phyloP scores from a whole-genome alignment of 2,329 filamentous ascomycete genomes.

The Penicillium sp. region DNA sequence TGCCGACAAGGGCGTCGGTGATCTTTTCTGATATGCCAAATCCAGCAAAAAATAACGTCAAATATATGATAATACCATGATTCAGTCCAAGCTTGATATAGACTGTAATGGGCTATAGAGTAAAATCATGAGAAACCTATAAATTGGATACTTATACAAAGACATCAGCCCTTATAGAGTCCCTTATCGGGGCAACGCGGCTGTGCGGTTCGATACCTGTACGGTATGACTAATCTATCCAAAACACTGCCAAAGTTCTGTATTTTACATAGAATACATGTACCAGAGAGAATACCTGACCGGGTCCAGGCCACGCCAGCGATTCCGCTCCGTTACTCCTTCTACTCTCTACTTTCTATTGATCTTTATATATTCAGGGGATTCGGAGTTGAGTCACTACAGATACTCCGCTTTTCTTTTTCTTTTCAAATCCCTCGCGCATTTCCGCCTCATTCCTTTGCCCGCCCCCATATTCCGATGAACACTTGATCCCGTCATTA shows the following conservation, averaged over 20 bases:
- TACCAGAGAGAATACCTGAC: conserved; percentile 2
- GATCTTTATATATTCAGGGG: background rate
- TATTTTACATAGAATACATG: conserved; percentile 1
- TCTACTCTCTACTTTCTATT: background rate
- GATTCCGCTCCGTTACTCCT: conserved; percentile 11
- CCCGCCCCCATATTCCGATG: background rate
- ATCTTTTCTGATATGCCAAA: conserved; percentile 63
- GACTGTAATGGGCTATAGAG: too few species aligned
- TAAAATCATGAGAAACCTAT: too few species aligned
- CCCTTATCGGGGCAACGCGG: conserved; percentile 9
- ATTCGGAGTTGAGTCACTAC: background rate
- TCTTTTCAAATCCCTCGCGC: background rate
- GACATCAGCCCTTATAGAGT: conserved; percentile 12
- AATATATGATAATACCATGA: background rate
- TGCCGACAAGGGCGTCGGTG: conserved; percentile 85
- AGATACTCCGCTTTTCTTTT: background rate
- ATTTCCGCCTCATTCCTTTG: background rate
- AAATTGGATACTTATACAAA: background rate
- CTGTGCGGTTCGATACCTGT: background rate
- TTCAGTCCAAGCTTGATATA: background rate
- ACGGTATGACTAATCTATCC: background rate
- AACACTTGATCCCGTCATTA: conserved; percentile 1
- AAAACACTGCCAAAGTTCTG: background rate
- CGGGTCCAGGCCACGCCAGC: conserved; percentile 18
- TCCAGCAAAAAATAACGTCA: background rate